Evolutionary conservation across 192 early-diverging fungal species (phyloP).

Genomic region (Gaertneriomyces sp.): DNA sequence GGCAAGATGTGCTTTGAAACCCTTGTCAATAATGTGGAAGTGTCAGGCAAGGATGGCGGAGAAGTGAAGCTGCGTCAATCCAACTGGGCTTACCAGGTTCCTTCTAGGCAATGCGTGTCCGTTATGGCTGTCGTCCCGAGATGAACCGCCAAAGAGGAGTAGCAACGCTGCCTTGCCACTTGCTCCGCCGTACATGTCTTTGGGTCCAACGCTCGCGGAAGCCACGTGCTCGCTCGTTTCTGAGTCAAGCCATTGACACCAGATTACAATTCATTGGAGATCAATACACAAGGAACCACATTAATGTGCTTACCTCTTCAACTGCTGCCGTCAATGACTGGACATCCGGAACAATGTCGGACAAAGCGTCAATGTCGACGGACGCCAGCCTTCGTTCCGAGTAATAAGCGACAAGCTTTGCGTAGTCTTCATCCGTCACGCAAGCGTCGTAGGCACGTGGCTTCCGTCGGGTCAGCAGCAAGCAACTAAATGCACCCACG

Average conservation of each 20-base stretch:
- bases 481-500: not conserved
- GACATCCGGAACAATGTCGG: not conserved
- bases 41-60: too few relatives aligned
- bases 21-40: not conserved
- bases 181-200: not conserved
- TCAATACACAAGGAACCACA: too few relatives aligned
- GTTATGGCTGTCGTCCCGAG: too few relatives aligned
- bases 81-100: not conserved
- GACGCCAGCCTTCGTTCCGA: not conserved
- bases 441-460: not conserved
- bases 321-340: not conserved
- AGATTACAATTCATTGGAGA: too few relatives aligned
- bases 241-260: too few relatives aligned
- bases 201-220: not conserved
- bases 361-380: not conserved
- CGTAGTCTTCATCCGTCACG: not conserved
- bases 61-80: too few relatives aligned
- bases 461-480: not conserved
- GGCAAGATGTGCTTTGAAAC: not conserved
- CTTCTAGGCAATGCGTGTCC: too few relatives aligned
- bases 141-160: not conserved
- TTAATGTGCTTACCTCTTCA: not conserved
- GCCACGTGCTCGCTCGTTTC: not conserved
- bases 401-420: not conserved
- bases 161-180: not conserved